Base-by-base conservation (phyloP, 352 stramenopile genomes). In the Pythium plurisporium region DNA sequence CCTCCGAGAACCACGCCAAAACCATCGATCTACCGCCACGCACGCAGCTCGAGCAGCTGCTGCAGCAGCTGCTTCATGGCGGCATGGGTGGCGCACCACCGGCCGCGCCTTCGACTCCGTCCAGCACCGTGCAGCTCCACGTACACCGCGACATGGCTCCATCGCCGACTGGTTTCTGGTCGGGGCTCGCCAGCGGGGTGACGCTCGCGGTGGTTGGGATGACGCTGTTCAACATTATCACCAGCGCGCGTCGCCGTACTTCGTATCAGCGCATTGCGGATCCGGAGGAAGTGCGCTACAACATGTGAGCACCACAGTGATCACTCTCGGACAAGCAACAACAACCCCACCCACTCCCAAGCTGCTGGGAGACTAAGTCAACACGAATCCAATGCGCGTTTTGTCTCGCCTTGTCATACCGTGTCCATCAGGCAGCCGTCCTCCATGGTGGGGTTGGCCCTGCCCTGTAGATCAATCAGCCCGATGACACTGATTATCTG, bases 11-110 rank as follows among this genome's bases (percentile, higher is more conserved):
- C 49, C 50, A 37, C 6, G 62, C 65, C 29, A 69, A 69, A 30
- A 87, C 81, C 3, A 64, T 74, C n/a, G 81, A 91, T 36, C n/a
- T 89, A n/a, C 81, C 76, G 3, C 59, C 66, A 1, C 79, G 81
- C 40, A 72, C 69, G 2, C 33, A 70, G 38, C 59, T 91, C 9
- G 69, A 85, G 40, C 48, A 65, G 33, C 36, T 80, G 12, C 44
- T 86, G 0, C 49, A 67, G 52, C 26, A 67, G 25, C 43, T 67
- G 7, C 52, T 67, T 25, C 60, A 62, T n/a, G 48, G 48, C 8
- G 48, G 40, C 1, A 40, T 37, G 5, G 48, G 47, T 9, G 38
- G 29, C 6, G 49, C 4, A 12, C 36, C 46, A 5, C 25, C 19
- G 1, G 20, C 9, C 2, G 4, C 31, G 7, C n/a, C 31, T 17